Evolutionary conservation across 768 basidiomycete species (phyloP).

Genomic region (Rhizopogon vinicolor): DNA sequence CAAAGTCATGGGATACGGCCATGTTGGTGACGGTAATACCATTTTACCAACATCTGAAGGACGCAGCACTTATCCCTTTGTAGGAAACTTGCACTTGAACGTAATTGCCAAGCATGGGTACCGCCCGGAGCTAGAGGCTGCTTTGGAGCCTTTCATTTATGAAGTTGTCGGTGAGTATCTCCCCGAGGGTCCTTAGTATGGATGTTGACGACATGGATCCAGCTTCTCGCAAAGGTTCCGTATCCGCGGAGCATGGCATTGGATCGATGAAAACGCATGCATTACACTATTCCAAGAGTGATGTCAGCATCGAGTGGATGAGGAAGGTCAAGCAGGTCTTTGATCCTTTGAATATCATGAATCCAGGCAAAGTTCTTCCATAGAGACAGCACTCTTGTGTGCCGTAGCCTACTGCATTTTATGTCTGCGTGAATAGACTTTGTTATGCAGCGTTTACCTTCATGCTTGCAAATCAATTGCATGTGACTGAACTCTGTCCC

Average conservation of each 20-base stretch:
- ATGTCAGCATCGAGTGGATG: slow-evolving; percentile 83
- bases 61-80: background rate
- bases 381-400: background rate
- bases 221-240: slow-evolving; percentile 82
- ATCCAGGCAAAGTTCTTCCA: slow-evolving; percentile 77
- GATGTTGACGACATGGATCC: background rate
- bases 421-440: background rate
- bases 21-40: slow-evolving; percentile 87
- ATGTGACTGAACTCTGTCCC: too few species aligned
- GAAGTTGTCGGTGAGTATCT: slow-evolving; percentile 72
- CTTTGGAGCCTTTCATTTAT: slow-evolving; percentile 93
- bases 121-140: slow-evolving; percentile 75
- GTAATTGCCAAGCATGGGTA: slow-evolving; percentile 74
- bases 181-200: background rate
- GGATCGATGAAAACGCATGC: slow-evolving; percentile 94
- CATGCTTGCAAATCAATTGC: too few species aligned
- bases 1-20: slow-evolving; percentile 90
- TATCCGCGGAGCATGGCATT: slow-evolving; percentile 96
- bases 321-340: slow-evolving; percentile 83
- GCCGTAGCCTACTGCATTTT: background rate
- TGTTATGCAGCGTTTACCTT: too few species aligned
- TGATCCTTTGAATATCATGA: slow-evolving; percentile 91
- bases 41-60: slow-evolving; percentile 1
- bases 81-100: slow-evolving; percentile 94
- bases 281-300: slow-evolving; percentile 80